Conservation (phyloP, 768 basidiomycete species). For the Xanthoconium purpureum region DNA sequence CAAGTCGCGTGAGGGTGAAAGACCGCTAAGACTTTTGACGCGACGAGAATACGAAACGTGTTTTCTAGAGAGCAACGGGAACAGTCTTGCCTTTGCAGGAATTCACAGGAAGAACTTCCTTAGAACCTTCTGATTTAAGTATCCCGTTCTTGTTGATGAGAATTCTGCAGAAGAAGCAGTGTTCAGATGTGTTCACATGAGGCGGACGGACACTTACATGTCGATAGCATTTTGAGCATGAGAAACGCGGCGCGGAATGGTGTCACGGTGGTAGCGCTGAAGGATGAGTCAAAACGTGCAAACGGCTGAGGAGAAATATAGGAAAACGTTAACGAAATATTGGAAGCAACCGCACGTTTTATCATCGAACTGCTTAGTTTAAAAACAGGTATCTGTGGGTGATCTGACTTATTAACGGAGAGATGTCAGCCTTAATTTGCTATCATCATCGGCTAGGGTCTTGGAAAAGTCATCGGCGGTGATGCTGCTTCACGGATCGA, state of each 20-base stretch:
- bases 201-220: not conserved
- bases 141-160: constrained; percentile 9
- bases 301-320: not conserved
- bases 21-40: not conserved
- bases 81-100: not conserved
- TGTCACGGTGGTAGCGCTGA: not conserved
- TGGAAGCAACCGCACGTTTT: not conserved
- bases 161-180: constrained; percentile 1
- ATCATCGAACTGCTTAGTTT: no score
- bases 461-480: not conserved
- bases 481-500: not conserved
- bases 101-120: not conserved
- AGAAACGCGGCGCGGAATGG: not conserved
- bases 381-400: not conserved
- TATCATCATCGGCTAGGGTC: no score
- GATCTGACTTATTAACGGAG: not conserved
- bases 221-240: not conserved
- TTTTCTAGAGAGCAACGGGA: not conserved
- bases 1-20: not conserved
- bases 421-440: not conserved
- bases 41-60: not conserved
- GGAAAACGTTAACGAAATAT: not conserved
- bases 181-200: not conserved
- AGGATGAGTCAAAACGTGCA: not conserved
- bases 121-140: not conserved